Percentiles rank a stretch among this genome's conserved stretches.
phyloP scores from a whole-genome alignment of 768 basidiomycete genomes.

The Xerocomellus chrysenteron region DNA sequence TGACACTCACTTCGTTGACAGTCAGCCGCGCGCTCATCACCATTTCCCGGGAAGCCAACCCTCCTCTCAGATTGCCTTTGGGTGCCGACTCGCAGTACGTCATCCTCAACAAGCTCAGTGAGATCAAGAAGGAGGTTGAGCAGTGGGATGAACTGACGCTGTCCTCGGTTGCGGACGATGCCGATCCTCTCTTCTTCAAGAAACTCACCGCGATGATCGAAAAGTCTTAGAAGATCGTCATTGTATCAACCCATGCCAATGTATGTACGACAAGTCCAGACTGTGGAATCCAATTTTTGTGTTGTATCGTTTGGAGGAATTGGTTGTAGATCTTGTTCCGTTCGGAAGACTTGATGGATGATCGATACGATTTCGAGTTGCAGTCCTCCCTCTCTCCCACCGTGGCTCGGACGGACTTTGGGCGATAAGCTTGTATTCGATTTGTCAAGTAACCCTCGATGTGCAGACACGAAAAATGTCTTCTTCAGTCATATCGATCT shows the following conservation, averaged over 20 bases:
- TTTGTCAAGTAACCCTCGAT: neutral
- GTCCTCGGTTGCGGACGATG: conserved; percentile 23
- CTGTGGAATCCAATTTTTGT: neutral
- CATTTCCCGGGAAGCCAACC: conserved; percentile 18
- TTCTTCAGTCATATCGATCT: too few species aligned
- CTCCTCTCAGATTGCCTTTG: conserved; percentile 22
- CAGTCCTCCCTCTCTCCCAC: neutral
- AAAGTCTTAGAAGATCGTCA: neutral
- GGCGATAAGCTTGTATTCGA: neutral
- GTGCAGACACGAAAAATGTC: too few species aligned
- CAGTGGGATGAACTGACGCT: conserved; percentile 11
- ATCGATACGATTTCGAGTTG: neutral
- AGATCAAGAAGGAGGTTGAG: conserved; percentile 18
- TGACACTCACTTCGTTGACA: conserved; percentile 1
- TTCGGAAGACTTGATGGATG: neutral
- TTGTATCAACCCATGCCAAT: neutral
- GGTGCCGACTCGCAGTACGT: conserved; percentile 19
- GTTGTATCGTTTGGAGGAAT: conserved; percentile 13
- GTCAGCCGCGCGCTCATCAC: conserved; percentile 16
- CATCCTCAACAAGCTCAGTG: conserved; percentile 13
- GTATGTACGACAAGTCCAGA: neutral
- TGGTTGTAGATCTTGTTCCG: too few species aligned
- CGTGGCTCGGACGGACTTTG: neutral
- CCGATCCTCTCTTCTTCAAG: conserved; percentile 15
- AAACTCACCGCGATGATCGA: neutral